Evolutionary conservation across 2,329 filamentous ascomycete species (phyloP).

Genomic region (Diplocarpon mali): DNA sequence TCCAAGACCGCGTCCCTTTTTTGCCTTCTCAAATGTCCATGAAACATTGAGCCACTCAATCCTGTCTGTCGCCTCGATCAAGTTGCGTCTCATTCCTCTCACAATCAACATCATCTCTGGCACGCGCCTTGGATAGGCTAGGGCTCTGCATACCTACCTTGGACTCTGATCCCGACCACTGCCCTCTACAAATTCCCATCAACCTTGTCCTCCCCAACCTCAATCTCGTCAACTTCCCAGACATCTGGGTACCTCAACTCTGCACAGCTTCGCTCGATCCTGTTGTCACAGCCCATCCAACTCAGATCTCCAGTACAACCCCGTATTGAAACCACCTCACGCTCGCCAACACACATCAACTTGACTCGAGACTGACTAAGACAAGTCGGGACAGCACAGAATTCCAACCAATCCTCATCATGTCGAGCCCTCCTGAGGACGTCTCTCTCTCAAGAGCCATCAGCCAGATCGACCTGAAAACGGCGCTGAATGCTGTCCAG

Average conservation of each 20-base stretch:
- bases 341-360: not conserved
- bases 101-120: not conserved
- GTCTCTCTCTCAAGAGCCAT: constrained; percentile 16
- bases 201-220: not conserved
- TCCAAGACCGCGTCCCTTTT: too few relatives aligned
- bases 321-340: not conserved
- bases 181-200: not conserved
- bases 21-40: too few relatives aligned
- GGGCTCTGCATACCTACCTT: not conserved
- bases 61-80: too few relatives aligned
- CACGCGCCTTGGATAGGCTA: not conserved
- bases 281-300: not conserved
- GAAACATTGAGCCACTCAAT: too few relatives aligned
- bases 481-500: constrained; percentile 6
- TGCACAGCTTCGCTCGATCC: constrained; percentile 4
- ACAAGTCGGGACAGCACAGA: not conserved
- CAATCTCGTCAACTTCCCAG: not conserved
- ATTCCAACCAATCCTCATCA: not conserved
- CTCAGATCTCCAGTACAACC: not conserved
- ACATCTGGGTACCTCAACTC: not conserved
- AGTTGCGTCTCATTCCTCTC: not conserved
- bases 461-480: constrained; percentile 19
- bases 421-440: constrained; percentile 6
- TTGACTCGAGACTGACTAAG: constrained; percentile 1
- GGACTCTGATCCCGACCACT: not conserved